Evolutionary conservation across 441 rosid species (phyloP).

Genomic region (Sinapis alba): DNA sequence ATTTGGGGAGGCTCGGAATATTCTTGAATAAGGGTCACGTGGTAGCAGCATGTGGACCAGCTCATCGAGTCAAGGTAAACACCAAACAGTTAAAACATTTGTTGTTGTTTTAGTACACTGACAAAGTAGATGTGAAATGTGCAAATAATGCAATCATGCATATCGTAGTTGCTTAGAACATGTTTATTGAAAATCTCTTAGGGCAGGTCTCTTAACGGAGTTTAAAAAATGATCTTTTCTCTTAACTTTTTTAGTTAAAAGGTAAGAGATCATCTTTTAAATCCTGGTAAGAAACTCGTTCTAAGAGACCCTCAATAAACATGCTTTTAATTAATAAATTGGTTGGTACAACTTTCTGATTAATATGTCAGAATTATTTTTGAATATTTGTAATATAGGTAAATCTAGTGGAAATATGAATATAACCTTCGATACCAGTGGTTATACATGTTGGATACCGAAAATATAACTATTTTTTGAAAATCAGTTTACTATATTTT

Average conservation of each 20-base stretch:
- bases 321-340: too few species aligned
- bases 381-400: background rate
- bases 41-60: slow-evolving; percentile 34
- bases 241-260: too few species aligned
- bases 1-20: slow-evolving; percentile 26
- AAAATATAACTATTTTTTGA: background rate
- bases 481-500: background rate
- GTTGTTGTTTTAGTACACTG: slow-evolving; percentile 13
- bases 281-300: too few species aligned
- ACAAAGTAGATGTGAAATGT: slow-evolving; percentile 15
- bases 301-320: too few species aligned
- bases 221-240: too few species aligned
- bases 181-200: too few species aligned
- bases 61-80: slow-evolving; percentile 20
- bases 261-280: too few species aligned
- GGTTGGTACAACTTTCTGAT: background rate
- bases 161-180: slow-evolving; percentile 16
- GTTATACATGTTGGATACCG: background rate
- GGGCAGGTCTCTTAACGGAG: too few species aligned
- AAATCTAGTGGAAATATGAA: background rate
- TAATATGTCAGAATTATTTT: background rate
- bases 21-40: slow-evolving; percentile 26
- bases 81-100: slow-evolving; percentile 5
- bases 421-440: background rate
- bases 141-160: slow-evolving; percentile 24